A percentile compares a stretch with the other conserved stretches of the same genome.
Conservation (phyloP, 176 grass and related monocot species). For the Oryza rufipogon region DNA sequence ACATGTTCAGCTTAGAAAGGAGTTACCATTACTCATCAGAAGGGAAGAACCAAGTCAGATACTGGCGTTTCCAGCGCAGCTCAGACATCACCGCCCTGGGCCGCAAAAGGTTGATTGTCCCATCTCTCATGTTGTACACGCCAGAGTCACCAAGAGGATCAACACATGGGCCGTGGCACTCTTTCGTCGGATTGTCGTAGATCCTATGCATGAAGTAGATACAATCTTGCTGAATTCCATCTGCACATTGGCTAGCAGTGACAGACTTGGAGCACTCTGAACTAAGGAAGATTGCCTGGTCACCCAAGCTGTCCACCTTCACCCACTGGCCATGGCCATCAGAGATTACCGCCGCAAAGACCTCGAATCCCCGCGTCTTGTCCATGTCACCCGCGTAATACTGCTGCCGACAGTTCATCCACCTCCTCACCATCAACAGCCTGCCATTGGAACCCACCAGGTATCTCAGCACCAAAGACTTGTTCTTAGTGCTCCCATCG, state of each 20-base stretch:
- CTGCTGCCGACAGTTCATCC: too few species aligned
- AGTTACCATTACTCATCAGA: too few species aligned
- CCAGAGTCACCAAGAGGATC: not conserved
- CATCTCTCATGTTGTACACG: conserved; percentile 5
- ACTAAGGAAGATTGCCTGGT: not conserved
- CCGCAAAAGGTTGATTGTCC: not conserved
- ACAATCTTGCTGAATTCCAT: conserved; percentile 14
- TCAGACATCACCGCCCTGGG: too few species aligned
- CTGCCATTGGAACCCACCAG: not conserved
- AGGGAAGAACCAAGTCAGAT: too few species aligned
- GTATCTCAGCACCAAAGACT: not conserved
- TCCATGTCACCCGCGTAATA: too few species aligned
- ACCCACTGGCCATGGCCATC: too few species aligned
- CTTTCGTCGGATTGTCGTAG: too few species aligned
- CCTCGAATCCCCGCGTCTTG: too few species aligned
- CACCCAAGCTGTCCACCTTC: not conserved
- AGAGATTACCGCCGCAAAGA: too few species aligned
- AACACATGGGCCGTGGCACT: too few species aligned
- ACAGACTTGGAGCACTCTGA: conserved; percentile 23
- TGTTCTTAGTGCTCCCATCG: not conserved
- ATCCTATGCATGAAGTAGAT: conserved; percentile 17
- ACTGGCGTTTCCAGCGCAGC: too few species aligned
- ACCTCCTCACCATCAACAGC: not conserved
- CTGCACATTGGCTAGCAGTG: not conserved
- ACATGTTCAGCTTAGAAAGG: too few species aligned